Evolutionary conservation across 768 basidiomycete genomes (phyloP).

Genomic region (Suillus subalutaceus): DNA sequence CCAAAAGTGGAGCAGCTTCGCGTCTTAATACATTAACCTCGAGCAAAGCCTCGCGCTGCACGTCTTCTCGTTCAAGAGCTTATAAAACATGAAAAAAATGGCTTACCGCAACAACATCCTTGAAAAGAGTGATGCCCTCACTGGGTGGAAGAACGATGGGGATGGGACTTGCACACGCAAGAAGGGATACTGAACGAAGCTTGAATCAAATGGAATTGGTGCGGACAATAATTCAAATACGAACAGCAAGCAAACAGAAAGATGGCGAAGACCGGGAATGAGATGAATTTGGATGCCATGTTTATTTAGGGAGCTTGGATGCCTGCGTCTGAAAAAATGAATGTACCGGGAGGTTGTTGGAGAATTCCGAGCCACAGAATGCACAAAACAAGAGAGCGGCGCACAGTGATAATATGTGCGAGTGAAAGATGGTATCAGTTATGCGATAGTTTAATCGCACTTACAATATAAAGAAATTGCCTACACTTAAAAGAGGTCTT

Average conservation of each 20-base stretch:
- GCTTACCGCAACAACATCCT: slow-evolving; percentile 18
- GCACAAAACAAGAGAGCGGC: neutral
- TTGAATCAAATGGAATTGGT: neutral
- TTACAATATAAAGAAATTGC: slow-evolving; percentile 1
- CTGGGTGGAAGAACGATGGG: slow-evolving; percentile 14
- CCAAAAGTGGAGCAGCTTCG: slow-evolving; percentile 8
- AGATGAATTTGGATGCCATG: slow-evolving; percentile 12
- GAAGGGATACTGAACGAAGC: slow-evolving; percentile 9
- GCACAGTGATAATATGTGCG: neutral
- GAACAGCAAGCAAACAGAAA: slow-evolving; percentile 14
- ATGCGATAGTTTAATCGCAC: neutral
- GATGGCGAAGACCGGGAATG: slow-evolving; percentile 4
- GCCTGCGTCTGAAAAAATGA: neutral
- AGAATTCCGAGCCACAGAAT: neutral
- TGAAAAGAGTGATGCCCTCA: slow-evolving; percentile 12
- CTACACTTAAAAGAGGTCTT: neutral
- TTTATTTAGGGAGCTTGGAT: neutral
- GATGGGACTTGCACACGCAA: slow-evolving; percentile 13
- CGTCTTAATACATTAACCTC: slow-evolving; percentile 3
- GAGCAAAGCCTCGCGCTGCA: slow-evolving; percentile 13
- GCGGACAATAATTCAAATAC: slow-evolving; percentile 5
- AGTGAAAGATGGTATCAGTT: neutral
- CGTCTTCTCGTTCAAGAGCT: neutral
- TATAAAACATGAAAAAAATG: neutral
- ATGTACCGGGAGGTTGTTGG: neutral